Evolutionary conservation across 352 stramenopile genomes (phyloP), one percentile per base, ranked within the genome.

Genomic region (Globisporangium nodosum): DNA sequence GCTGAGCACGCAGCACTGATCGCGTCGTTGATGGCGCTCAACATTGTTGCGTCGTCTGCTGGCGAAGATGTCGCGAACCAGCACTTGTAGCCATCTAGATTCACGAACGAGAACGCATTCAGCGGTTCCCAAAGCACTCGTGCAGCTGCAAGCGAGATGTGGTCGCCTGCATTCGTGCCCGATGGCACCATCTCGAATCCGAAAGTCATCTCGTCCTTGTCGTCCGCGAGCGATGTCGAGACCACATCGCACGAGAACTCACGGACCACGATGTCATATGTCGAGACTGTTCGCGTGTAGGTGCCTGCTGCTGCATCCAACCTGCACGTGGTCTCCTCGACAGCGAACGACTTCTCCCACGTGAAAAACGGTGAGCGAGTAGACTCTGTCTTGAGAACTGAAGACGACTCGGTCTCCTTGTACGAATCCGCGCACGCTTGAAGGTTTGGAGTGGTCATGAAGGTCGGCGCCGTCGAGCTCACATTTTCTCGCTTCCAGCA

Each of bases 131-230:
- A 88, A 8, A 92, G 57, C 18, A 70, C 56, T 11, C 65, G 52
- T 1, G 68, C 61, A 3, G 68, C 68, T 6, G 68, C 72, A 4
- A 86, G 52, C 42, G 74, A 81, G 4, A 81, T 56, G 13, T 74
- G 62, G 15, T 67, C 60, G 0, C 33, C 39, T 0, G 54, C 7
- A 12, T 61, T 63, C 0, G 68, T 54, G 8, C 24, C 47, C 1
- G 68, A 47, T 7, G 66, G 69, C 16, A 56, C 59, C 16, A 89
- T 52, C 62, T 89, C 79, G 60, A 87, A 89, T 0, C 77, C 69
- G 0, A 21, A 53, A 2, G 70, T 84, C 47, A 21, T 55, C 15
- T 82, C 76, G 7, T 75, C 70, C 24, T 66, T 27, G 8, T 89
- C 79, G 37, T 82, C 69, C 0, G 71, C 63, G 0, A 89, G 54